Evolutionary conservation across 108 stramenopile species (phyloP), one percentile per base, ranked within the genome.

Genomic region (Nitzschia sp.): DNA sequence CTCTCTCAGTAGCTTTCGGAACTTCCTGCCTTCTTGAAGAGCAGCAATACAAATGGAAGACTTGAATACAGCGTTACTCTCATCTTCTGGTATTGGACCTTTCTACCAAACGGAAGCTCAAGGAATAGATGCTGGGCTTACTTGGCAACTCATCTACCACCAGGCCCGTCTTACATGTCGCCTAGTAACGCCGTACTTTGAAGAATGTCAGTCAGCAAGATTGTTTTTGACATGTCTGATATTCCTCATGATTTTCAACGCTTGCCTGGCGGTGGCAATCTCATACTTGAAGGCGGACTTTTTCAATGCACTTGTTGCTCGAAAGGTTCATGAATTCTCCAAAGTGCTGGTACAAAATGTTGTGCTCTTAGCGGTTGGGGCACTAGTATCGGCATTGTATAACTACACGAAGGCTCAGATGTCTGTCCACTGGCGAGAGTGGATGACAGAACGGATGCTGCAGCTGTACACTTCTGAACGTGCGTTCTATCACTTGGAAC

Each of bases 211-310:
- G 29, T 34, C 29, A 5, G 29, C 29, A 34, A 34, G 29, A 34
- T 34, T 34, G 29, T 34, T 34, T 34, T 34, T 34, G 29, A 34
- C 5, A 34, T 34, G 5, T 34, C 29, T 34, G 29, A 5, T 34
- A 34, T 34, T 34, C 29, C 29, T 34, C 29, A 34, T 34, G 29
- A 34, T 34, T 5, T 34, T 92, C 22, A 94, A 96, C 67, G 79
- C 79, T n/a, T 87, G 88, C 40, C 93, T 97, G 1, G 81, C 80
- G n/a, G 95, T 97, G 21, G 86, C 80, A 9, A 96, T 97, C 72
- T 91, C 89, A 0, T 97, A 93, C 73, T 68, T 96, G 21, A 85
- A 91, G 15, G 85, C 93, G 52, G 97, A 95, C 57, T 96, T 97
- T 80, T 97, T 89, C 88, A 94, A 91, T 57, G 92, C 95, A 0